Conservation (phyloP, 768 basidiomycete genomes). For the Phylloporus arenicola region DNA sequence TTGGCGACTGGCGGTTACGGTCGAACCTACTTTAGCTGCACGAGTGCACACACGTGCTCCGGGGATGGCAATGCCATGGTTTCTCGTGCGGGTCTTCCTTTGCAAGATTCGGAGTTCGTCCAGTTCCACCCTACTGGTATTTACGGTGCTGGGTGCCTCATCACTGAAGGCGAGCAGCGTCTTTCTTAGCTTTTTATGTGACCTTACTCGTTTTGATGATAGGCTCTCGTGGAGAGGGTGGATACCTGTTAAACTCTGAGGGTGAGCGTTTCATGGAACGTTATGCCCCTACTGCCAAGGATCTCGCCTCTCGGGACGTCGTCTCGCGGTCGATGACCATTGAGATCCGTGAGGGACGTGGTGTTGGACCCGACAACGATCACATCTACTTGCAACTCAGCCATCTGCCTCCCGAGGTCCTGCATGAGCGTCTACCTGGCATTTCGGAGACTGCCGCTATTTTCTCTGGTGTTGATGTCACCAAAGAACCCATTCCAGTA, state of each 20-base stretch:
- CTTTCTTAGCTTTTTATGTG: background rate
- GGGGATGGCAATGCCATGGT: constrained; percentile 99
- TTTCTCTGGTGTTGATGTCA: constrained; percentile 98
- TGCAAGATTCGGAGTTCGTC: constrained; percentile 98
- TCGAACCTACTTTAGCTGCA: constrained; percentile 97
- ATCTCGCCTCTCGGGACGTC: constrained; percentile 98
- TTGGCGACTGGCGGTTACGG: constrained; percentile 98
- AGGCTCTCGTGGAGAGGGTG: constrained; percentile 99
- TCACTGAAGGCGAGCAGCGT: constrained; percentile 76
- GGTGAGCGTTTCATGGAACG: constrained; percentile 99
- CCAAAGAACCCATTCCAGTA: constrained; percentile 98
- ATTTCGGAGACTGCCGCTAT: constrained; percentile 99
- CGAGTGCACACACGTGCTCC: constrained; percentile 97
- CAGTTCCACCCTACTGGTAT: constrained; percentile 99
- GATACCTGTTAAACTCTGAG: constrained; percentile 95
- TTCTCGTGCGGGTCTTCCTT: constrained; percentile 87
- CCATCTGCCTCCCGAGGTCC: constrained; percentile 91
- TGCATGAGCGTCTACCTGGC: constrained; percentile 95
- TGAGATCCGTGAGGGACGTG: constrained; percentile 97
- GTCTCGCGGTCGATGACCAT: constrained; percentile 99
- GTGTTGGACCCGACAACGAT: constrained; percentile 97
- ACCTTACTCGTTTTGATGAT: background rate
- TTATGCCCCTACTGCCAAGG: constrained; percentile 98
- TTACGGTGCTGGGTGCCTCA: constrained; percentile 97
- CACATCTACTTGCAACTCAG: constrained; percentile 96